Conservation (phyloP, 192 early-diverging fungal species). For the Coemansia sp. region DNA sequence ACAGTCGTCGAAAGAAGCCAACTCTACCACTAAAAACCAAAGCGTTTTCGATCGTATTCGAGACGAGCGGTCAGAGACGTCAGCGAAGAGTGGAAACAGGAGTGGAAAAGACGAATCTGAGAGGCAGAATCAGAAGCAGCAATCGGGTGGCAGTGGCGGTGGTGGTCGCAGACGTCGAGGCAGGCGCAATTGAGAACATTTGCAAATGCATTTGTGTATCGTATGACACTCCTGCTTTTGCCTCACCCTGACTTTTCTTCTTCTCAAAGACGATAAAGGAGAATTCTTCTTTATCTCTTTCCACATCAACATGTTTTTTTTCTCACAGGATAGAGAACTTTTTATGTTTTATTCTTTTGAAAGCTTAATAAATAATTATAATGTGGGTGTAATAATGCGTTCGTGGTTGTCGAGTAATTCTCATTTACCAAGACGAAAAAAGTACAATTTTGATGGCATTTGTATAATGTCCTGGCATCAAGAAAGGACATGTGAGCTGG, state of each 20-base stretch:
- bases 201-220: neutral
- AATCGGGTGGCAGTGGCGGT: constrained; percentile 4
- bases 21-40: constrained; percentile 13
- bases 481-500: neutral
- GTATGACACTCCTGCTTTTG: neutral
- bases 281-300: too few relatives aligned
- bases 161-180: constrained; percentile 19
- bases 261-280: too few relatives aligned
- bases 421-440: too few relatives aligned
- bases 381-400: too few relatives aligned
- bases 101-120: neutral
- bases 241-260: neutral
- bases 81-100: neutral
- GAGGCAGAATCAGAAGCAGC: constrained; percentile 1
- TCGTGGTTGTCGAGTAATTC: too few relatives aligned
- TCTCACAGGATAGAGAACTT: too few relatives aligned
- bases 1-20: constrained; percentile 9
- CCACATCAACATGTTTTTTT: too few relatives aligned
- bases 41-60: constrained; percentile 36
- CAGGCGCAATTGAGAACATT: constrained; percentile 17
- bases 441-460: too few relatives aligned
- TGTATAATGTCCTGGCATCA: neutral
- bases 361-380: too few relatives aligned
- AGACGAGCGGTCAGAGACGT: constrained; percentile 23
- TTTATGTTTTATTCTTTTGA: too few relatives aligned